Evolutionary conservation across 2,329 filamentous ascomycete species (phyloP), one percentile per base, ranked within the genome.

Genomic region (Podosphaera aphanis): DNA sequence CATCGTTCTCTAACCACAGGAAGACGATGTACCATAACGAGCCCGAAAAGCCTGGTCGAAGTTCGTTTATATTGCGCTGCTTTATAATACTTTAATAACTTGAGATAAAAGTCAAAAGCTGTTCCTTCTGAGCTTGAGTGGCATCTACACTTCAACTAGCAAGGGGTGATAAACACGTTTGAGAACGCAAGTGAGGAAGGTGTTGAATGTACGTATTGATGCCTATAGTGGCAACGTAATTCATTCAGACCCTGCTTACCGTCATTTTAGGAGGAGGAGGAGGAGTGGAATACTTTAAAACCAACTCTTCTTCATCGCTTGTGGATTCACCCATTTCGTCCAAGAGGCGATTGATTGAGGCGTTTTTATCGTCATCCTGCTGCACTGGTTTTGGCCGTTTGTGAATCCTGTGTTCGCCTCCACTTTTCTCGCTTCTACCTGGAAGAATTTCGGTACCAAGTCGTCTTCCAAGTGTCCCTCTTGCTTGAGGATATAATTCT

Each of bases 281-380:
- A 7, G 54, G 54, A 44, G 51, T 56, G 5, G 49, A 48, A 35
- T 54, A 56, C 31, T 53, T 54, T 5, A 53, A 45, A 27, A 57
- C 44, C n/a, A 58, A 54, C 15, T 59, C 58, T 37, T 57, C 56
- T 44, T 59, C 57, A 43, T 59, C 57, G 45, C 58, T 60, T 48
- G 57, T 60, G n/a, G 53, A 55, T 23, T 59, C 53, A 7, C 45
- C 50, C 54, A 59, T 57, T 43, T 57, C 56, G 43, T 60, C 58
- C 21, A 60, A 46, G 48, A 60, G 48, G 21, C 53, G 54, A 47
- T 60, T 56, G 44, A 59, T 56, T 5, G 51, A 53, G 29, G 57
- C 50, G 19, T 46, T 48, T 48, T 47, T 46, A 33, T 42, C 45
- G 47, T 46, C 46, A 43, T 48, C 50, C 46, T 45, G 46, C 13